Conservation (phyloP, 169 alveolate genomes). For the Cryptosporidium sp. region DNA sequence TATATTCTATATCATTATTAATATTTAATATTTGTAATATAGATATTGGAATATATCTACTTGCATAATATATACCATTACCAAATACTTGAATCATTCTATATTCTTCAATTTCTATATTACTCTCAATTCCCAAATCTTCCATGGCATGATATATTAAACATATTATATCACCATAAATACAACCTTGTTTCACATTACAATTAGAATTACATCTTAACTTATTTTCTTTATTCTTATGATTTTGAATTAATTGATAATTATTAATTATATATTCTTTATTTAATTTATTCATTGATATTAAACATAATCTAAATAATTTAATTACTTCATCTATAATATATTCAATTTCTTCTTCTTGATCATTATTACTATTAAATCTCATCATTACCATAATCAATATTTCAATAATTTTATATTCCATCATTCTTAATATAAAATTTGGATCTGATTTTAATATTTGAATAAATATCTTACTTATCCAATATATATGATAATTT, state of each 20-base stretch:
- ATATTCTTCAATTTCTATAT: constrained; percentile 29
- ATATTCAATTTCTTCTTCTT: background rate
- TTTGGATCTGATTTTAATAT: background rate
- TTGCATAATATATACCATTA: constrained; percentile 36
- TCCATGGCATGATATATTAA: background rate
- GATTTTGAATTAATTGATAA: background rate
- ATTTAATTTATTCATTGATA: constrained; percentile 1
- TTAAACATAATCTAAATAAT: constrained; percentile 9
- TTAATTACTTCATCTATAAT: constrained; percentile 13
- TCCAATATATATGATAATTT: constrained; percentile 56
- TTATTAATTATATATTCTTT: background rate
- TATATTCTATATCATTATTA: background rate
- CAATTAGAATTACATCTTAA: constrained; percentile 15
- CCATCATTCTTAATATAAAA: constrained; percentile 14
- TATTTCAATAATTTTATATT: constrained; percentile 30
- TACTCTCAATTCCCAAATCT: constrained; percentile 4
- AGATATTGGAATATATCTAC: constrained; percentile 56
- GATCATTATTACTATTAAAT: background rate
- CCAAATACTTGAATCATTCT: constrained; percentile 54
- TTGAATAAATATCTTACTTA: constrained; percentile 20
- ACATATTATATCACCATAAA: constrained; percentile 53
- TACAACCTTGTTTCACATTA: constrained; percentile 43
- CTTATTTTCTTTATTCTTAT: background rate
- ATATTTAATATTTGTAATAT: constrained; percentile 13
- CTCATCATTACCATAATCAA: constrained; percentile 20